These are phyloP conservation scores for Protomyces macrosporus DNA, from an alignment of 1,139 yeast genomes.

Conservation along the genomic window DNA sequence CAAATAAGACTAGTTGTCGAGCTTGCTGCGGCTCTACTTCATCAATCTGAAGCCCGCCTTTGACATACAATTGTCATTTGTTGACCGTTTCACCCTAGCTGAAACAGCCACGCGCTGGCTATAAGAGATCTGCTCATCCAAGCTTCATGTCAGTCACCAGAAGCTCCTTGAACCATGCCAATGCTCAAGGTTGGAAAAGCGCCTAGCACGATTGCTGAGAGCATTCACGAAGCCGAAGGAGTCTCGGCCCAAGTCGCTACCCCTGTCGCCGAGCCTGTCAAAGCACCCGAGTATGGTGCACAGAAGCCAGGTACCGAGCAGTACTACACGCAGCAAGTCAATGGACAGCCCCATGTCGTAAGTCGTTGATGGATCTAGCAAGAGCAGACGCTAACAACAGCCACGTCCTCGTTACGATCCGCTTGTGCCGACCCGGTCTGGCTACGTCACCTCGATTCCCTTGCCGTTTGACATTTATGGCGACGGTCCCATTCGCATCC, in stretches of 20 bases:
- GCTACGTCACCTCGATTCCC: conserved; percentile 10
- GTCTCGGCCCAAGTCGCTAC: neutral
- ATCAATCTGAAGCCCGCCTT: neutral
- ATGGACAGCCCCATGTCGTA: conserved; percentile 11
- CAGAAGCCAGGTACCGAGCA: neutral
- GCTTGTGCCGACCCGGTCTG: conserved; percentile 4
- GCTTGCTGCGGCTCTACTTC: too few species aligned
- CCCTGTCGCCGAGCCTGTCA: neutral
- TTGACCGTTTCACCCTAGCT: neutral
- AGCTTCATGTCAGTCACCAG: too few species aligned
- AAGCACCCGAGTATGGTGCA: neutral
- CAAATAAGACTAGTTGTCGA: too few species aligned
- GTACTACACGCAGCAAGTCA: conserved; percentile 1
- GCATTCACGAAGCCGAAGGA: conserved; percentile 3
- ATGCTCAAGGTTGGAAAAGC: conserved; percentile 2
- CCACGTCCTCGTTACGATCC: neutral
- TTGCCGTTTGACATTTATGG: conserved; percentile 17
- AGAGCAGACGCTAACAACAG: neutral
- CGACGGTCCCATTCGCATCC: conserved; percentile 5
- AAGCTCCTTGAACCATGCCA: neutral
- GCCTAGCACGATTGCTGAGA: conserved; percentile 1
- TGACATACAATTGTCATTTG: neutral
- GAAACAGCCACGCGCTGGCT: neutral
- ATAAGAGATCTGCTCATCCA: neutral
- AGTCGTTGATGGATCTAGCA: neutral